phyloP scores from a whole-genome alignment of 1,284 basidiomycete genomes.

The Vanrija pseudolonga region DNA sequence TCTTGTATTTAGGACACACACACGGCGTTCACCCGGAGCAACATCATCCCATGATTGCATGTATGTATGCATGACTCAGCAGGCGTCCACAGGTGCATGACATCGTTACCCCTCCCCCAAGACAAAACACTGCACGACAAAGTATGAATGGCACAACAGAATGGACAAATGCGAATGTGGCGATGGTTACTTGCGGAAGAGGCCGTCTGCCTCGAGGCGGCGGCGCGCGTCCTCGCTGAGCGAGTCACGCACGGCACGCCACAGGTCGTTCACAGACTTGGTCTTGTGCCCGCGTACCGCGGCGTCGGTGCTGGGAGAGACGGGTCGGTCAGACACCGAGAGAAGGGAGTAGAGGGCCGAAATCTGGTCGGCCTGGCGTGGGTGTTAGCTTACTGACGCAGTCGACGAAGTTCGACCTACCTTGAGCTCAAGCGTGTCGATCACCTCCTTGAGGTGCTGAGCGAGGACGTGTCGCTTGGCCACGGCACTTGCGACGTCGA shows the following conservation, averaged over 20 bases:
- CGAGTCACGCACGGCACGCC: conserved; percentile 34
- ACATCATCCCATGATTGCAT: too few relatives aligned
- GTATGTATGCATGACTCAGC: too few relatives aligned
- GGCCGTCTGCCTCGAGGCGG: conserved; percentile 32
- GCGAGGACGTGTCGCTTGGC: conserved; percentile 75
- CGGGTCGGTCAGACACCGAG: conserved; percentile 60
- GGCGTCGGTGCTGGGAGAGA: conserved; percentile 1
- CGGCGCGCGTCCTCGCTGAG: conserved; percentile 36
- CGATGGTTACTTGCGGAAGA: background rate
- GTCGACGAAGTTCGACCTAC: conserved; percentile 48
- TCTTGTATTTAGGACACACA: too few relatives aligned
- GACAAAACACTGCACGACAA: too few relatives aligned
- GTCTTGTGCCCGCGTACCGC: conserved; percentile 1
- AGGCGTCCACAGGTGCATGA: too few relatives aligned
- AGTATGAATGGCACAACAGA: too few relatives aligned
- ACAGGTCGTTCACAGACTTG: conserved; percentile 31
- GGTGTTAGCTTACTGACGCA: background rate
- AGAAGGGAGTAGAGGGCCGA: conserved; percentile 75
- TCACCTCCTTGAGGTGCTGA: conserved; percentile 78
- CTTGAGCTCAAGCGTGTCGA: conserved; percentile 82
- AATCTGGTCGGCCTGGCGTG: conserved; percentile 79
- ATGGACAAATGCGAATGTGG: too few relatives aligned
- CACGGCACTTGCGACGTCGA: conserved; percentile 75
- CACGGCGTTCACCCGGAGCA: too few relatives aligned
- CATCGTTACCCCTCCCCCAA: too few relatives aligned